Evolutionary conservation across 495 filamentous ascomycete genomes (phyloP).

Genomic region (Penicillium fimorum): DNA sequence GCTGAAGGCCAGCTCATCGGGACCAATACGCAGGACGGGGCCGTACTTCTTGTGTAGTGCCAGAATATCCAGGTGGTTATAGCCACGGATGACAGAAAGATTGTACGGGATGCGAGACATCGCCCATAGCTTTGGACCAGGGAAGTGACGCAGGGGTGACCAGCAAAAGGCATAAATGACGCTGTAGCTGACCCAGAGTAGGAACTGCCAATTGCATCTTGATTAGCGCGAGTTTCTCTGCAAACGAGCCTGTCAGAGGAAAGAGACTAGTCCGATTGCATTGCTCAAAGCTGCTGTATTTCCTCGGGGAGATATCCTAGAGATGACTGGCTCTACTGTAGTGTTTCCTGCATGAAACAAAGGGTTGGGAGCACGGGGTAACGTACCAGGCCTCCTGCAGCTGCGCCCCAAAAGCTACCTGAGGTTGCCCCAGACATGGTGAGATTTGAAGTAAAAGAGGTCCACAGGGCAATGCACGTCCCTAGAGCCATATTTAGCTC

Average conservation of each 20-base stretch:
- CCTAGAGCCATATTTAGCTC: constrained; percentile 15
- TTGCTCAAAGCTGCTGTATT: constrained; percentile 2
- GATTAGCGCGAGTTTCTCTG: constrained; percentile 1
- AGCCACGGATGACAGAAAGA: constrained; percentile 24
- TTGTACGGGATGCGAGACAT: constrained; percentile 39
- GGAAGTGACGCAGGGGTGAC: constrained; percentile 50
- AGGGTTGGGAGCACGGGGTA: constrained; percentile 13
- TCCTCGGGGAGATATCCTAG: neutral
- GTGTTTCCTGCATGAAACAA: constrained; percentile 15
- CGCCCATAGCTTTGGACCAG: constrained; percentile 49
- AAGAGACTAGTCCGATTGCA: neutral
- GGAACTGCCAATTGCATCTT: constrained; percentile 9
- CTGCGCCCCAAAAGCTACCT: constrained; percentile 14
- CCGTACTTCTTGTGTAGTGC: constrained; percentile 42
- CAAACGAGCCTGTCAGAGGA: neutral
- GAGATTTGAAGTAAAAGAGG: constrained; percentile 2
- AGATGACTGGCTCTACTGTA: constrained; percentile 1
- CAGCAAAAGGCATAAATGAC: constrained; percentile 49
- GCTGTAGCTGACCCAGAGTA: constrained; percentile 14
- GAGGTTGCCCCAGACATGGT: constrained; percentile 16
- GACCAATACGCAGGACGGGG: constrained; percentile 53
- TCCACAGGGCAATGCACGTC: constrained; percentile 9
- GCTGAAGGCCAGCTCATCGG: constrained; percentile 56
- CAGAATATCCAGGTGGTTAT: constrained; percentile 22
- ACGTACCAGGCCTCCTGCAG: constrained; percentile 27